A percentile compares a stretch with the other conserved stretches of the same genome.
These are phyloP conservation scores for Apiospora koreana DNA, from an alignment of 2,329 filamentous ascomycete species.

Conservation along the genomic window DNA sequence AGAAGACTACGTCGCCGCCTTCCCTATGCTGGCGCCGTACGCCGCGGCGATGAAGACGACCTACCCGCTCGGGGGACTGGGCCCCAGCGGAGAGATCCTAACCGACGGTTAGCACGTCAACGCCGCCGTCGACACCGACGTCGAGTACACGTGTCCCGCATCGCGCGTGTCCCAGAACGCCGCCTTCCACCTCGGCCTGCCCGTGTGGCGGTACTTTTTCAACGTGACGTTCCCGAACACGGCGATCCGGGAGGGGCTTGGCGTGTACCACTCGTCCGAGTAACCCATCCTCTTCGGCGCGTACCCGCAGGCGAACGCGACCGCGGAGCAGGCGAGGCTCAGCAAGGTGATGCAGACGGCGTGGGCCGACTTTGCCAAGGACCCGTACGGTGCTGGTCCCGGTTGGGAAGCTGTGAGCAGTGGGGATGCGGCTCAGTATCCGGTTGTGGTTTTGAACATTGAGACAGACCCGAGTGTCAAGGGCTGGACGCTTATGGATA, in stretches of 20 bases:
- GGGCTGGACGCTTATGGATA: not conserved
- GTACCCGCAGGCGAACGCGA: constrained; percentile 24
- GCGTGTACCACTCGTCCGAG: constrained; percentile 31
- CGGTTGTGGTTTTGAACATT: not conserved
- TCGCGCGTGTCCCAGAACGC: constrained; percentile 29
- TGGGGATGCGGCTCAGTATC: not conserved
- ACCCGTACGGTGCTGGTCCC: constrained; percentile 12
- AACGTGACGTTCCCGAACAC: constrained; percentile 22
- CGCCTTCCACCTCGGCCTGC: constrained; percentile 22
- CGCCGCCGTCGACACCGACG: constrained; percentile 26
- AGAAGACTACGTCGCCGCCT: not conserved
- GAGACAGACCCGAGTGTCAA: not conserved
- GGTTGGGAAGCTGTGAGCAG: constrained; percentile 5
- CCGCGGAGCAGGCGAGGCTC: constrained; percentile 20
- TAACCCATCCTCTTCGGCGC: constrained; percentile 34
- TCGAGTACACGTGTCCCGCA: constrained; percentile 20
- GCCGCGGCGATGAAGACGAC: not conserved
- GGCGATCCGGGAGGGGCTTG: constrained; percentile 30
- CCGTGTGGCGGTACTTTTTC: constrained; percentile 24
- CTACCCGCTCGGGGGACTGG: constrained; percentile 6
- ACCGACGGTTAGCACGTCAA: constrained; percentile 21
- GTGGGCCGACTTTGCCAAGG: constrained; percentile 24
- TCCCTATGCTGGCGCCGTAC: constrained; percentile 1
- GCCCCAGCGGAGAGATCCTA: not conserved
- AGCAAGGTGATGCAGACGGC: constrained; percentile 28